phyloP scores from a whole-genome alignment of 306 rosid species.

The Inga laurina region DNA sequence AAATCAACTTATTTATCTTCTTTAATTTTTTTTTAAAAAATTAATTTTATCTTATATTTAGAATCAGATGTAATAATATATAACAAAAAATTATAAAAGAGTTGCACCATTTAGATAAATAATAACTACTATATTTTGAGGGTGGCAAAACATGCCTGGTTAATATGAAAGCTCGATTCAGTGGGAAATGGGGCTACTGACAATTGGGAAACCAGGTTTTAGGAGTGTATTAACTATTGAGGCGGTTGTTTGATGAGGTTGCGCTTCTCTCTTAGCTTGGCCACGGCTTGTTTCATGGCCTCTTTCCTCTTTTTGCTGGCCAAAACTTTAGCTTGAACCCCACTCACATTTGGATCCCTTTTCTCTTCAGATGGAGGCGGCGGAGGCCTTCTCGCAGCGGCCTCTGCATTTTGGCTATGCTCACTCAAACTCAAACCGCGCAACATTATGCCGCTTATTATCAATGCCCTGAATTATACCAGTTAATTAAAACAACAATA shows the following conservation, averaged over 20 bases:
- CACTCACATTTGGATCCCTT: conserved; percentile 81
- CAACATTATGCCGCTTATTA: conserved; percentile 41
- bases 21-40: no score
- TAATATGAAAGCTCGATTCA: neutral
- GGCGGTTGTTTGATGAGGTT: conserved; percentile 40
- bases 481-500: neutral
- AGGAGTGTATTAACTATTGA: conserved; percentile 16
- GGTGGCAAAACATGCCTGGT: neutral
- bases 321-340: conserved; percentile 75
- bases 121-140: neutral
- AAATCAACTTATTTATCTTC: no score
- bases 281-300: conserved; percentile 66
- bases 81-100: neutral
- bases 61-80: no score
- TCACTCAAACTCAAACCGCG: conserved; percentile 32
- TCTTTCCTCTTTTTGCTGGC: conserved; percentile 94
- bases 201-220: neutral
- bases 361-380: conserved; percentile 70
- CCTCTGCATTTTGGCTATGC: conserved; percentile 48
- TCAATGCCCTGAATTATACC: conserved; percentile 46
- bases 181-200: neutral
- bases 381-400: conserved; percentile 73
- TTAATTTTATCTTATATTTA: no score
- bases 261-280: conserved; percentile 69
- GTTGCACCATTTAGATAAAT: neutral